These are phyloP conservation scores for Aspergillus saccharolyticus DNA, from an alignment of 495 filamentous ascomycete genomes.

Conservation along the genomic window DNA sequence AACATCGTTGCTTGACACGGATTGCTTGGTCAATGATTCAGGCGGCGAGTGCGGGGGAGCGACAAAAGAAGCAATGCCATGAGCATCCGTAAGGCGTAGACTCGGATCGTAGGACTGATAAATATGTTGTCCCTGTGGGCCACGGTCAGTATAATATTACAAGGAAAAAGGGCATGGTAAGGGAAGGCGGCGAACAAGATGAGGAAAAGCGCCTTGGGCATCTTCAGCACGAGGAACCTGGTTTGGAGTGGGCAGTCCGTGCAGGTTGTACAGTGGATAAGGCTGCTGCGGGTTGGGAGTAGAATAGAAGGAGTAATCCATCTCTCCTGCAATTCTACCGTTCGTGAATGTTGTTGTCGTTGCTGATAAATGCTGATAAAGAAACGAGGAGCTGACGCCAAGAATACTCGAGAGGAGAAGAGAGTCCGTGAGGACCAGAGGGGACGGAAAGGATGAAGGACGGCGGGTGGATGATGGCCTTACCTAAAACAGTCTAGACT, in stretches of 20 bases:
- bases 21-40: slow-evolving; percentile 39
- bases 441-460: neutral
- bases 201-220: slow-evolving; percentile 25
- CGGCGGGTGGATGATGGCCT: neutral
- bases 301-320: slow-evolving; percentile 41
- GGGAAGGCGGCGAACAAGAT: slow-evolving; percentile 21
- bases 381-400: neutral
- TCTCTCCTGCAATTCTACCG: slow-evolving; percentile 10
- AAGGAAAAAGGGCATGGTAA: neutral
- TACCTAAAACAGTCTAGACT: neutral
- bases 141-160: neutral
- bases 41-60: slow-evolving; percentile 43
- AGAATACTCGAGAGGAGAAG: neutral
- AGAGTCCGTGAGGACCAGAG: neutral
- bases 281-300: slow-evolving; percentile 31
- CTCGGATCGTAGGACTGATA: slow-evolving; percentile 38
- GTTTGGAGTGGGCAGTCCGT: slow-evolving; percentile 36
- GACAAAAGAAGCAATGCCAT: slow-evolving; percentile 21
- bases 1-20: slow-evolving; percentile 31
- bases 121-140: slow-evolving; percentile 14
- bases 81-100: slow-evolving; percentile 31
- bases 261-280: slow-evolving; percentile 36
- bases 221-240: slow-evolving; percentile 25
- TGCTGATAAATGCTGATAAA: neutral
- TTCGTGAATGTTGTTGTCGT: neutral